Evolutionary conservation across 139 green algal genomes (phyloP), one percentile per base, ranked within the genome.

Genomic region (Chlorella vulgaris): DNA sequence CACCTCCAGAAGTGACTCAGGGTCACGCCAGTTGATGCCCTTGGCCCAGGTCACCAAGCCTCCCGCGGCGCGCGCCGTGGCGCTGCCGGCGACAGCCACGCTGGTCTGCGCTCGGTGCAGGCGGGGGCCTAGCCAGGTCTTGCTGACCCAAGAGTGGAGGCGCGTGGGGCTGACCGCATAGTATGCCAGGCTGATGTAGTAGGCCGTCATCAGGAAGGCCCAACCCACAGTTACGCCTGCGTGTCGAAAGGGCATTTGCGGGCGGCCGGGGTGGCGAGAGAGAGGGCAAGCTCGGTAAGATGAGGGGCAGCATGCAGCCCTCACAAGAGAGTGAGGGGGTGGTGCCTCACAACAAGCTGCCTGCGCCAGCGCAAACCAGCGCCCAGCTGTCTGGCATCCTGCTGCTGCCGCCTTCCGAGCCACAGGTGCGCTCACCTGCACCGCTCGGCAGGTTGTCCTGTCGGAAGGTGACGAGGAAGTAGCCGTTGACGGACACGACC

Each of bases 401-500:
- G n/a, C 10, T 55, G 47, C 47, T 15, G 13, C 47, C 13, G 13
- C 47, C 47, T 15, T 10, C 47, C 15, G 47, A 15, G 13, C 15
- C 13, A 15, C 47, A 3, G 0, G 2, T 26, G 6, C 29, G 21
- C 42, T 4, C 43, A 78, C 70, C 70, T 35, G 70, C 47, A 21
- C 70, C 70, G 31, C 13, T 47, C 15, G 76, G 76, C 42, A 82
- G 61, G 40, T 74, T 18, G 19, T 58, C 29, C 47, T 21, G 35
- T 2, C 63, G 35, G 53, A 79, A 78, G 40, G 53, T 31, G 6
- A 78, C 68, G 19, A 84, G 53, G 50, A 84, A 60, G 53, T 78
- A 84, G 38, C 7, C 68, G 31, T 84, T 77, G 67, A 84, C 55
- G 79, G 38, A 24, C 5, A 60, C 55, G 8, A 84, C 79, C 8